Evolutionary conservation across 495 filamentous ascomycete species (phyloP).

Genomic region (Podospora appendiculata): DNA sequence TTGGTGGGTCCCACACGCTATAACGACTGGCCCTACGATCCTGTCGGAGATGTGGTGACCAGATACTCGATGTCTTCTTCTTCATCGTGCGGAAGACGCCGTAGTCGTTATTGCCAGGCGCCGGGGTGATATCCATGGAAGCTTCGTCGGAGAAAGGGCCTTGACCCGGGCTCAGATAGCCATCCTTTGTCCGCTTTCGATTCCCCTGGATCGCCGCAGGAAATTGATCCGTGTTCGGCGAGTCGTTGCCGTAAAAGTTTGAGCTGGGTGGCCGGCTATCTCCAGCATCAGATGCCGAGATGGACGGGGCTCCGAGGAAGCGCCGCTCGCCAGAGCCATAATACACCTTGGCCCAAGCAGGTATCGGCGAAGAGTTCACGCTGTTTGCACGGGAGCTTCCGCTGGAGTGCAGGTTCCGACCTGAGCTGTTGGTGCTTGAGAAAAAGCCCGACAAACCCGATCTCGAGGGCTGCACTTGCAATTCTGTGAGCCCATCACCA

Average conservation of each 20-base stretch:
- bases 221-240: constrained; percentile 40
- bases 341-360: constrained; percentile 57
- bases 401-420: constrained; percentile 41
- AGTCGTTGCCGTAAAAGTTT: constrained; percentile 21
- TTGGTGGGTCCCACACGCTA: constrained; percentile 62
- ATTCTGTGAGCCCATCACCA: constrained; percentile 45
- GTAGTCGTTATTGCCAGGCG: constrained; percentile 15
- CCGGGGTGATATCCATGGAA: constrained; percentile 26
- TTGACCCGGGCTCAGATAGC: constrained; percentile 8
- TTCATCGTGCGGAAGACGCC: constrained; percentile 20
- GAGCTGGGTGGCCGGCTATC: constrained; percentile 35
- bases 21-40: constrained; percentile 51
- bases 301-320: constrained; percentile 33
- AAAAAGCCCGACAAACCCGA: constrained; percentile 33
- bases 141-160: constrained; percentile 15
- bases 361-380: constrained; percentile 48
- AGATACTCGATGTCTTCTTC: constrained; percentile 50
- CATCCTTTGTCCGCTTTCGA: constrained; percentile 38
- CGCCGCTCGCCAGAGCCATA: constrained; percentile 48
- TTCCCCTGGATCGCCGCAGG: constrained; percentile 44
- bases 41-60: constrained; percentile 66
- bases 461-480: constrained; percentile 40
- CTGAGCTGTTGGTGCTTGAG: constrained; percentile 32
- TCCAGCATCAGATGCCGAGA: constrained; percentile 30
- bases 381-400: constrained; percentile 43